Base-by-base conservation (phyloP, 2,329 filamentous ascomycete genomes). In the Hawksworthiomyces lignivorus region DNA sequence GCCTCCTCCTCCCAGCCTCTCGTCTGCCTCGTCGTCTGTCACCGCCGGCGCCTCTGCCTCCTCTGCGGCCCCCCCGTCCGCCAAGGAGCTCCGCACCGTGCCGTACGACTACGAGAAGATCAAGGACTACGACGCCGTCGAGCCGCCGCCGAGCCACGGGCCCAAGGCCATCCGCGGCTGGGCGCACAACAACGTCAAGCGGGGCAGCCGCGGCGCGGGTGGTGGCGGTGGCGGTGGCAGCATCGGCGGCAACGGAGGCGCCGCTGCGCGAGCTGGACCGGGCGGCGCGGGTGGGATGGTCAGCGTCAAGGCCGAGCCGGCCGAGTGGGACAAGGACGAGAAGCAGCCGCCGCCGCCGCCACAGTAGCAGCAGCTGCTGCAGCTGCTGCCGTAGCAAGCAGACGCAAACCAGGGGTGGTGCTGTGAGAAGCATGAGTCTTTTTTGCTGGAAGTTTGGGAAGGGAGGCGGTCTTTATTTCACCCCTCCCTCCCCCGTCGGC, bases 131-230 rank as follows among this genome's bases (percentile, higher is more conserved):
- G 63, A 64, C 4, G 67, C 73, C 3, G 68, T 67, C 15, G 73
- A 77, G 37, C 71, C 73, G 12, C 66, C 76, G 22, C 75, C 75
- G 8, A 68, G 67, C 36, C 71, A 69, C 14, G 75, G 73, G 0
- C 75, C 75, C 1, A 75, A 72, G 11, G 65, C 68, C 32, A 77
- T 79, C 24, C 59, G 75, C 21, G 75, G 74, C 2, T 79, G 75
- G 75, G 74, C 72, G 35, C 61, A 68, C 21, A 67, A 67, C 49
- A 69, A 64, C 47, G 54, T 60, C 15, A 56, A 58, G 37, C 62
- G 60, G 48, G 58, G 56, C 35, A 22, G 35, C 11, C 18, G 28
- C 10, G 28, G 40, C 27, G 12, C 29, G 30, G 19, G 27, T 14
- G 27, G 27, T 12, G 19, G 32, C 31, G 31, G 33, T 29, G 31